These are phyloP conservation scores for Hypoxylon lenormandii DNA, from an alignment of 495 filamentous ascomycete species.

Conservation along the genomic window DNA sequence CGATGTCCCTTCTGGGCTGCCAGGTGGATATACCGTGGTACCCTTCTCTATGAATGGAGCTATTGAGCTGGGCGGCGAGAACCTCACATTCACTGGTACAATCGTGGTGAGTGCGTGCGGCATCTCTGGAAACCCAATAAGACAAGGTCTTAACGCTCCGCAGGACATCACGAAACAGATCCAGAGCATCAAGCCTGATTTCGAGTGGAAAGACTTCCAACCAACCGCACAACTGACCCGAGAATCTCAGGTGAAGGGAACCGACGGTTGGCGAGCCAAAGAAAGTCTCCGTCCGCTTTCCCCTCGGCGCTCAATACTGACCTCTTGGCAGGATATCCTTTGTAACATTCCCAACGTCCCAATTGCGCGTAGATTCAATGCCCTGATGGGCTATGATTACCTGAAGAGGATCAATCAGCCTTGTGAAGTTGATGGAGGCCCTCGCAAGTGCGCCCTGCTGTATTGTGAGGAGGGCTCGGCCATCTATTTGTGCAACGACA, in stretches of 20 bases:
- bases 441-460: conserved; percentile 29
- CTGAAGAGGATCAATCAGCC: conserved; percentile 15
- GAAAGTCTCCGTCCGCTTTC: neutral
- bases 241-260: conserved; percentile 14
- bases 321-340: conserved; percentile 3
- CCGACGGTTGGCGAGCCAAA: too few species aligned
- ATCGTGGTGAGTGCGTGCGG: conserved; percentile 14
- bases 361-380: too few species aligned
- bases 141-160: neutral
- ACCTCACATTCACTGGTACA: conserved; percentile 32
- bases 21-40: conserved; percentile 25
- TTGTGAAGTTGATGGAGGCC: conserved; percentile 21
- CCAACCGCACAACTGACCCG: neutral
- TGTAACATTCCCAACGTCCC: conserved; percentile 17
- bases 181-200: conserved; percentile 30
- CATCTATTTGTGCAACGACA: conserved; percentile 40
- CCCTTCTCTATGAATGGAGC: conserved; percentile 30
- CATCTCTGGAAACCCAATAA: neutral
- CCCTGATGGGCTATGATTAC: conserved; percentile 20
- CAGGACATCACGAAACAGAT: conserved; percentile 28
- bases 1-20: neutral
- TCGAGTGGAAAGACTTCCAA: conserved; percentile 26
- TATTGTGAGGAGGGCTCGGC: neutral
- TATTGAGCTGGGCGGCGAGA: conserved; percentile 29
- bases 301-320: neutral